Base-by-base conservation (phyloP, 2,329 filamentous ascomycete species). In the Emergomyces africanus region DNA sequence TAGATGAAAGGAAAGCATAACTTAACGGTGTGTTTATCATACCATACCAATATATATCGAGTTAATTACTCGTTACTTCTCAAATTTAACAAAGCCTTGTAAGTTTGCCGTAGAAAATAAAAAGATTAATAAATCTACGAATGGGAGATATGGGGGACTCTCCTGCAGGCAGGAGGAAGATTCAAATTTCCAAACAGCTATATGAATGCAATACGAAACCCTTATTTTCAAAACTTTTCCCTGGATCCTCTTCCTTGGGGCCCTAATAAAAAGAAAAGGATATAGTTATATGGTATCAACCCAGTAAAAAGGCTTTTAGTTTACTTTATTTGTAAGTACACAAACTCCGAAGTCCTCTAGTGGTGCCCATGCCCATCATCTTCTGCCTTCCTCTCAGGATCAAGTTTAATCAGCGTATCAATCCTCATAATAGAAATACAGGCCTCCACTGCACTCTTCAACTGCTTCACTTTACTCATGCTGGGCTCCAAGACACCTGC, bases 381-480 rank as follows among this genome's bases (percentile, higher is more conserved):
- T 69, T 85, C 82, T 46, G 78, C 79, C 70, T 82, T 81, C 79
- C 86, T 83, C 79, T 96, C 90, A 20, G 91, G 91, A 80, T 99
- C 94, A 74, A 99, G 79, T 80, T 95, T 95, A 78, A 99, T 97
- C 76, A 99, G 81, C 65, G 94, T 97, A 79, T 99, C 94, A 72
- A 99, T 99, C 70, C 94, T 84, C 94, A 99, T 97, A 73, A 99
- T 97, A 71, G 90, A 89, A 75, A 99, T 95, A 75, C 94, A 97
- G 59, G 94, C 94, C 78, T 99, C 94, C 55, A 99, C 94, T 33
- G 94, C 94, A 76, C 88, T 95, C 86, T 99, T 99, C 71, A 99
- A 80, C 80, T 97, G 94, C 76, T 92, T 88, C 66, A 99, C 83
- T 82, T 99, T 99, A 83, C 92, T 96, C 80, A 99, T 90, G 76